Conservation (phyloP, 805 yeast species). For the Lachancea sp. region DNA sequence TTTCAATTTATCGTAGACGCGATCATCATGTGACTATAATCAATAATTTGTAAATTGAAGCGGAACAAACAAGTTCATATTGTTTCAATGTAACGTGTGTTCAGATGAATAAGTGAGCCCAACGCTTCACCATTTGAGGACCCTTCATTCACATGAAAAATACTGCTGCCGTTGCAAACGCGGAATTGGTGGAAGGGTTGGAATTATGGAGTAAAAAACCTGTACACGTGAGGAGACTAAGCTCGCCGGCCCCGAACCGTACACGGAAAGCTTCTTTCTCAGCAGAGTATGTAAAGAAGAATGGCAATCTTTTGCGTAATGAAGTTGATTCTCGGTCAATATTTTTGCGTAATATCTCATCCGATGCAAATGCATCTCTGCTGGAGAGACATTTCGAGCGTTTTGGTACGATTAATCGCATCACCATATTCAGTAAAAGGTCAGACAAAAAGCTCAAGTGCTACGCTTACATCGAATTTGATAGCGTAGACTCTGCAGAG, state of each 20-base stretch:
- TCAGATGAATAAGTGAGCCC: no score
- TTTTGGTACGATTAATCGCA: constrained; percentile 44
- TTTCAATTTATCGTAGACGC: background rate
- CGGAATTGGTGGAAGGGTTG: background rate
- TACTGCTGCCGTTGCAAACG: background rate
- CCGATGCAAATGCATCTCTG: constrained; percentile 43
- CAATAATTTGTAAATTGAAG: background rate
- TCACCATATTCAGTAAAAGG: constrained; percentile 41
- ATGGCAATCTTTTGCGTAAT: constrained; percentile 26
- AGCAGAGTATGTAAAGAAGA: background rate
- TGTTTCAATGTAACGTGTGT: no score
- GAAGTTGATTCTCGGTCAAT: constrained; percentile 49
- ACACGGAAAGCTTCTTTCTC: background rate
- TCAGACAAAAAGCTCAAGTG: constrained; percentile 47
- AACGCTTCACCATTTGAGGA: no score
- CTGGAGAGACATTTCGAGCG: constrained; percentile 42
- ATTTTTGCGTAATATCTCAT: constrained; percentile 47
- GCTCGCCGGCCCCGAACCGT: background rate
- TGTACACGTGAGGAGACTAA: background rate
- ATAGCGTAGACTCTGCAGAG: constrained; percentile 35
- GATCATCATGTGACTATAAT: background rate
- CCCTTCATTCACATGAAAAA: background rate
- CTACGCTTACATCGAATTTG: constrained; percentile 59
- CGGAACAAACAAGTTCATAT: no score
- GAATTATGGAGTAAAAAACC: constrained; percentile 1